phyloP scores from a whole-genome alignment of 2,329 filamentous ascomycete species.

The Blastomyces gilchristii region DNA sequence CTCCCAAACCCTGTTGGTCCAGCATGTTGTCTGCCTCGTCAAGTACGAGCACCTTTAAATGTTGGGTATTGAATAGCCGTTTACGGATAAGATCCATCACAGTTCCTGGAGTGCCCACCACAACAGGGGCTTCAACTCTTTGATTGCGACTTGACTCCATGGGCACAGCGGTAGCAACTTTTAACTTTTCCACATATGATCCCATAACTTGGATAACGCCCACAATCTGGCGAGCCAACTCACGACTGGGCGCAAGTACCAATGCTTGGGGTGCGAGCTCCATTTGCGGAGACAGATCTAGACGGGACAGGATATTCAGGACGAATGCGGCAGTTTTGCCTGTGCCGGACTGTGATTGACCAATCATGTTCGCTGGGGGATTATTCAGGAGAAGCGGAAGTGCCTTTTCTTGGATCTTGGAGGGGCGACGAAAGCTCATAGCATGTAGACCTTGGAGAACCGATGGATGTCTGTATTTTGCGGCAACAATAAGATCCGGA shows the following conservation, averaged over 20 bases:
- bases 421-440: constrained; percentile 88
- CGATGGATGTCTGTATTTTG: constrained; percentile 40
- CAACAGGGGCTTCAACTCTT: constrained; percentile 62
- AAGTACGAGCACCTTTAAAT: constrained; percentile 73
- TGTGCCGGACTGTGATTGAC: constrained; percentile 97
- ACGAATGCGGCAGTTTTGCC: constrained; percentile 97
- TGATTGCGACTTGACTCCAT: constrained; percentile 58
- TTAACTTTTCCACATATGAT: constrained; percentile 65
- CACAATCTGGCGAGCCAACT: constrained; percentile 89
- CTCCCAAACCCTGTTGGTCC: constrained; percentile 86
- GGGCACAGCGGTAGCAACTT: constrained; percentile 73
- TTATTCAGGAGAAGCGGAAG: constrained; percentile 77
- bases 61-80: constrained; percentile 58
- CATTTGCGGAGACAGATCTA: constrained; percentile 59
- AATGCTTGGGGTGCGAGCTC: constrained; percentile 62
- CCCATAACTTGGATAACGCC: constrained; percentile 77
- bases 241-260: constrained; percentile 81
- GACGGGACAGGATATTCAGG: constrained; percentile 75
- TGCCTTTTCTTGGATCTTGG: constrained; percentile 94
- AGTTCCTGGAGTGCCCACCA: constrained; percentile 90
- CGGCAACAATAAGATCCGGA: background rate
- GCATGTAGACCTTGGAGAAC: constrained; percentile 67
- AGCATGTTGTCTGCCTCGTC: constrained; percentile 99
- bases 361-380: constrained; percentile 89
- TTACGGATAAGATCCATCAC: constrained; percentile 77